Evolutionary conservation across 208 protist genomes (phyloP).

Genomic region (Acanthamoeba castellanii): DNA sequence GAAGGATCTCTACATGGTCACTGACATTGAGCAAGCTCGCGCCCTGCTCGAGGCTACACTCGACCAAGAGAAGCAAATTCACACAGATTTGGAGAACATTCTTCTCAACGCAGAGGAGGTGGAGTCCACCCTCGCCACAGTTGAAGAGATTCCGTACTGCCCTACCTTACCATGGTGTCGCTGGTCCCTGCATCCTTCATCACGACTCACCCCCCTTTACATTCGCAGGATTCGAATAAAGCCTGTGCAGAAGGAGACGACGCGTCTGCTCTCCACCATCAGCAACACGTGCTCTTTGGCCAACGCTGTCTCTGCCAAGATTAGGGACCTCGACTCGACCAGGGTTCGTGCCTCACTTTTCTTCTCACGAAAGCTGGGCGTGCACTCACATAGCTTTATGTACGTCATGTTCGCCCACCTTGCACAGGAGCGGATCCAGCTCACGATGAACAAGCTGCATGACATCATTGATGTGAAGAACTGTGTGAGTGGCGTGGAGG

Average conservation of each 20-base stretch:
- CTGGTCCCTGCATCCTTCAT: background rate
- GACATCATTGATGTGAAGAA: slow-evolving; percentile 74
- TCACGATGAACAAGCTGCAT: slow-evolving; percentile 65
- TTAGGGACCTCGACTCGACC: slow-evolving; percentile 61
- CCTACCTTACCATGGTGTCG: background rate
- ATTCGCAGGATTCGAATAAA: slow-evolving; percentile 37
- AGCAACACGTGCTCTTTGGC: slow-evolving; percentile 64
- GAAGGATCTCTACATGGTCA: slow-evolving; percentile 59
- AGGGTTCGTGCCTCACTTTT: background rate
- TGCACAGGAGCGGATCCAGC: slow-evolving; percentile 27
- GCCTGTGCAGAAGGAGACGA: slow-evolving; percentile 55
- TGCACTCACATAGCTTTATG: background rate
- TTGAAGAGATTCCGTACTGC: slow-evolving; percentile 72
- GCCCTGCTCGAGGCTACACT: slow-evolving; percentile 28
- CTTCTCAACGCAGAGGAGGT: slow-evolving; percentile 36
- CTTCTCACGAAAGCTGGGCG: background rate
- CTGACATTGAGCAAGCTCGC: slow-evolving; percentile 32
- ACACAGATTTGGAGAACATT: slow-evolving; percentile 54
- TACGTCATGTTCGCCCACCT: background rate
- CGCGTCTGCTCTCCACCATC: slow-evolving; percentile 8
- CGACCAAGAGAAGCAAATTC: slow-evolving; percentile 24
- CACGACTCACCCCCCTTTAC: background rate
- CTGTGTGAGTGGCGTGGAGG: slow-evolving; percentile 65
- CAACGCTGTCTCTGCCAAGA: slow-evolving; percentile 46
- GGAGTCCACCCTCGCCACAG: slow-evolving; percentile 5